Evolutionary conservation across 108 stramenopile species (phyloP).

Genomic region (Heterococcus sp.): DNA sequence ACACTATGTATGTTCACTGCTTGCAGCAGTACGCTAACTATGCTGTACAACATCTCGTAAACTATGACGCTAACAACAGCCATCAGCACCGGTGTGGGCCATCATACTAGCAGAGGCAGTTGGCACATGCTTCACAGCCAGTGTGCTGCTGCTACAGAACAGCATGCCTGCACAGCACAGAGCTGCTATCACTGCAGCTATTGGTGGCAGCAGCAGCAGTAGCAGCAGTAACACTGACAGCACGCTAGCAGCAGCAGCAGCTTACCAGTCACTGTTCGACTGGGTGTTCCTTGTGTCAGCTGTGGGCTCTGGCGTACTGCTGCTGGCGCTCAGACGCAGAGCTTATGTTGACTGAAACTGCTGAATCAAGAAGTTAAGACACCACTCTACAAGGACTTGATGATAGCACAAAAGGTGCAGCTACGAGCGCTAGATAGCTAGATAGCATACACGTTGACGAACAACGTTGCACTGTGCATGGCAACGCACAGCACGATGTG

Average conservation of each 20-base stretch:
- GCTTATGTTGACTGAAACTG: too few relatives aligned
- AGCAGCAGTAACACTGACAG: not conserved
- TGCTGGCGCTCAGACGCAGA: not conserved
- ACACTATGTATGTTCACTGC: not conserved
- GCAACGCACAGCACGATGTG: too few relatives aligned
- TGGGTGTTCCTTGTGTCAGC: slow-evolving; percentile 14
- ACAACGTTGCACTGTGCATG: too few relatives aligned
- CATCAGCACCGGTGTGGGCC: not conserved
- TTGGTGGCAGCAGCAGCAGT: not conserved
- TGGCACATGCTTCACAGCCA: slow-evolving; percentile 32
- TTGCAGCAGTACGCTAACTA: not conserved
- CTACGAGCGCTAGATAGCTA: too few relatives aligned
- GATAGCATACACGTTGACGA: too few relatives aligned
- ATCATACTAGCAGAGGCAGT: not conserved
- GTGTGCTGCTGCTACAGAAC: slow-evolving; percentile 23
- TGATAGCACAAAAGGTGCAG: too few relatives aligned
- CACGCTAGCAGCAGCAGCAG: not conserved
- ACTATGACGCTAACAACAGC: not conserved
- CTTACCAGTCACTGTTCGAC: slow-evolving; percentile 36
- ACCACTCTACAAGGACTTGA: too few relatives aligned
- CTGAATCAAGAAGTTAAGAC: too few relatives aligned
- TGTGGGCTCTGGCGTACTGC: slow-evolving; percentile 10
- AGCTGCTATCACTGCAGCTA: slow-evolving; percentile 21
- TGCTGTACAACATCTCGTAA: not conserved
- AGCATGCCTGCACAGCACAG: slow-evolving; percentile 22